Evolutionary conservation across 768 basidiomycete species (phyloP), one percentile per base, ranked within the genome.

Genomic region (Mycena vulgaris): DNA sequence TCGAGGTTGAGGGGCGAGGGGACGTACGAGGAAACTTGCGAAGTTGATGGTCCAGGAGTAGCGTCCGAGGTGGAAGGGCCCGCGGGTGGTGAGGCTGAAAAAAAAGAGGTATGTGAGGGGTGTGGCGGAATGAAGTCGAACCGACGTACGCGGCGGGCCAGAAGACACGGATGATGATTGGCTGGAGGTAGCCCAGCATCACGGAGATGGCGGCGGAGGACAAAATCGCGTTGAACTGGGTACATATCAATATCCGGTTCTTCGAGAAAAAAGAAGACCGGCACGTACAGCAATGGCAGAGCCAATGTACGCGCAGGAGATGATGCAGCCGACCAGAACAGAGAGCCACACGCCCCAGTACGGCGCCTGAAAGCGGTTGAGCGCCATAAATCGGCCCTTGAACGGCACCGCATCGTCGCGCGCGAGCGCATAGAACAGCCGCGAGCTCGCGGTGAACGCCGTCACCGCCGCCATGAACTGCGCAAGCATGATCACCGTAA

Each of bases 231-330:
- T 89, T 88, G 75, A 89, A 89, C 87, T 84, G 6, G 10, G 28
- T 30, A 31, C 2, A 30, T 17, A 16, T 31, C 23, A 31, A 23
- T 2, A n/a, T 30, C n/a, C 17, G 45, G 8, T 9, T 33, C 30
- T 42, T 49, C 45, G 8, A 37, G 70, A 28, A 42, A 13, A 53
- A 13, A 9, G 52, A 23, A 55, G 5, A 42, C 16, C 21, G 42
- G 6, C 19, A 81, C 87, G 53, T 68, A 90, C 88, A 25, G 87
- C 89, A 63, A 89, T 83, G 1, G 83, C 76, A 5, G 87, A 88
- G 9, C 88, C 89, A 63, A 90, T 88, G 70, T 90, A 90, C 39
- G 88, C 85, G 70, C 87, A 89, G 37, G 87, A 88, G 56, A 90
- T 85, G 45, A 87, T 74, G 69, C 88, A 89, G 0, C 87, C 89